Base-by-base conservation (phyloP, 1,284 basidiomycete genomes). In the Cerioporus squamosus region DNA sequence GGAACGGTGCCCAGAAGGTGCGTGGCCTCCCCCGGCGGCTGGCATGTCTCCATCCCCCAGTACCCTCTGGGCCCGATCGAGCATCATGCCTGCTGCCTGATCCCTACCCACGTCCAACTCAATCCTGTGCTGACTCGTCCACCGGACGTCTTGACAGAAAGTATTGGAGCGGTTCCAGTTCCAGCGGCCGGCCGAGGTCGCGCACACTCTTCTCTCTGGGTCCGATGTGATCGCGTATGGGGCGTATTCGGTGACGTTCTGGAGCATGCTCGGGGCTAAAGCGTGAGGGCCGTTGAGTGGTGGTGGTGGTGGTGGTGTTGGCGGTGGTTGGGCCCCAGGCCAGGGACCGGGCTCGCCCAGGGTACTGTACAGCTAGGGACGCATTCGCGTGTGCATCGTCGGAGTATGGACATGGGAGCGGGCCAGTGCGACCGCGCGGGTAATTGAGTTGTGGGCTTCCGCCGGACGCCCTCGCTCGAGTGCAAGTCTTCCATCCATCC, bases 181-280 rank as follows among this genome's bases (percentile, higher is more conserved):
- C 50, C 64, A 68, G 57, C 73, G 71, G 52, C 68, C 68, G 48
- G 72, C 75, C 53, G 67, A 74, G 52, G 74, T 78, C 42, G 74
- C 74, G 15, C 80, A 84, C 66, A 77, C 80, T 20, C 67, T 76
- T 33, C 76, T 82, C 55, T 66, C 73, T 33, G 74, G 71, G 8
- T 66, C 71, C 48, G 71, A 77, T 54, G 68, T 83, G 46, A 70
- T 77, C 51, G 76, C 78, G 36, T 79, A 79, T 59, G 77, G 78
- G 20, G 70, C 68, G 47, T 69, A 68, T 51, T 70, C 71, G 29
- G 74, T 82, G 29, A 77, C 76, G 36, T 79, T 81, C 65, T 75
- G 69, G 66, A 65, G 65, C 53, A 47, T 55, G 45, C 54, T 63
- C 53, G 53, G 60, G 52, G 51, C 45, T n/a, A 48, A 49, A 39